phyloP scores from a whole-genome alignment of 2,329 filamentous ascomycete species.

The Coleophoma cylindrospora region DNA sequence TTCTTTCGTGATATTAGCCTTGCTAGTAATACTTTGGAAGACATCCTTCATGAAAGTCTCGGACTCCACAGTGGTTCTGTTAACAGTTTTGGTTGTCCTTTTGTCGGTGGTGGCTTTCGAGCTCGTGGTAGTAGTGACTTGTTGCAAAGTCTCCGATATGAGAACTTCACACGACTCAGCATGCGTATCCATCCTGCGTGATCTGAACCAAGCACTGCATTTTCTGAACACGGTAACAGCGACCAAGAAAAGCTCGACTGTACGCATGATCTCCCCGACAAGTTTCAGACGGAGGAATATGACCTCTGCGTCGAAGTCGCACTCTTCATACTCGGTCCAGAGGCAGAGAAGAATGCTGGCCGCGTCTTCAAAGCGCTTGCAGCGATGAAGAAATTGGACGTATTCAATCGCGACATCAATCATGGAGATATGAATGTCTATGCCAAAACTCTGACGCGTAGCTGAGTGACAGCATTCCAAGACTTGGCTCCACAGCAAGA shows the following conservation, averaged over 20 bases:
- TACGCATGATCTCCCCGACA: slow-evolving; percentile 5
- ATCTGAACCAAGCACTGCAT: slow-evolving; percentile 6
- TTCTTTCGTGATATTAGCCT: slow-evolving; percentile 1
- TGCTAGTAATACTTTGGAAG: neutral
- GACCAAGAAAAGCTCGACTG: slow-evolving; percentile 1
- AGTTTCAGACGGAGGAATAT: slow-evolving; percentile 6
- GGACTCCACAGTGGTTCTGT: neutral
- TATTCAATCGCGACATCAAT: slow-evolving; percentile 15
- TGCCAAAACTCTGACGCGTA: slow-evolving; percentile 2
- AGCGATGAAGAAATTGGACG: slow-evolving; percentile 8
- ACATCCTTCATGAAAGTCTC: neutral
- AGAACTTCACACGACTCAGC: slow-evolving; percentile 2
- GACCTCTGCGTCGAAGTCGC: slow-evolving; percentile 6
- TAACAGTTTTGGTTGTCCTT: neutral
- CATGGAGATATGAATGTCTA: slow-evolving; percentile 12
- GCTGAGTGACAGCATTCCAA: slow-evolving; percentile 13
- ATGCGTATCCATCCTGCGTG: slow-evolving; percentile 2
- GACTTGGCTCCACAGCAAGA: slow-evolving; percentile 17
- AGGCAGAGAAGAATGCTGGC: slow-evolving; percentile 5
- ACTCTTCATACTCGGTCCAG: slow-evolving; percentile 8
- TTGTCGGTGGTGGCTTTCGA: neutral
- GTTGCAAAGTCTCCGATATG: slow-evolving; percentile 1
- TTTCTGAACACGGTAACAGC: slow-evolving; percentile 7
- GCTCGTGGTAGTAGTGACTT: neutral
- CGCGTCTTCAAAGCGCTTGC: slow-evolving; percentile 5